Base-by-base conservation (phyloP, 495 filamentous ascomycete genomes). In the Xylaria cubensis region DNA sequence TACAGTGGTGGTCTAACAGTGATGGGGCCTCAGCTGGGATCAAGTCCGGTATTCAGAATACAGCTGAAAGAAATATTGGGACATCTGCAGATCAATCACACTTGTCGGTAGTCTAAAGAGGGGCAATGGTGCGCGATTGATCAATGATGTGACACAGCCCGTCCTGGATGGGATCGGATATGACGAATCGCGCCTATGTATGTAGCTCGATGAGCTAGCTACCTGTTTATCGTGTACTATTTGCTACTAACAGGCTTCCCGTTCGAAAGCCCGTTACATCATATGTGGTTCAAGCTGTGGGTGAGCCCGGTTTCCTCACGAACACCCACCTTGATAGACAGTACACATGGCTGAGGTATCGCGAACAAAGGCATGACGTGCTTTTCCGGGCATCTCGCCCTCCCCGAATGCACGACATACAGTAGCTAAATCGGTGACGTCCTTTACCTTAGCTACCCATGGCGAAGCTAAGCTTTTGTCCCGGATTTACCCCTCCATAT, bases 341-440 rank as follows among this genome's bases (percentile, higher is more conserved):
- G 64, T 67, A 67, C 50, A 21, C 29, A 3, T 21, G 34, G 36
- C 48, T 5, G 17, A 67, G 50, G 65, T 67, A 67, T 50, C 29
- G 32, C 36, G 13, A 55, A 67, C 50, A 55, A 67, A 36, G 66
- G 41, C 8, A 61, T 69, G 67, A 39, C 66, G 66, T 59, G 51
- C 51, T 17, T 69, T 69, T 13, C n/a, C 2, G 66, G 66, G 39
- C 29, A 7, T 21, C 12, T 68, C 65, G 66, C 53, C 21, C 34
- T 58, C 53, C 36, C 53, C 51, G 66, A 41, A 69, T 59, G 66
- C 53, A 34, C 59, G 39, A 46, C 36, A 59, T 55, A 21, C 48
- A 21, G 53, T 41, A 69, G 66, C 66, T 46, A 32, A 13, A 41
- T 53, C 24, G 42, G 74, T 76, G 74, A 76, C 71, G 74, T 73